These are phyloP conservation scores for Metschnikowia baotianmanensis DNA, from an alignment of 805 yeast species.

Conservation along the genomic window DNA sequence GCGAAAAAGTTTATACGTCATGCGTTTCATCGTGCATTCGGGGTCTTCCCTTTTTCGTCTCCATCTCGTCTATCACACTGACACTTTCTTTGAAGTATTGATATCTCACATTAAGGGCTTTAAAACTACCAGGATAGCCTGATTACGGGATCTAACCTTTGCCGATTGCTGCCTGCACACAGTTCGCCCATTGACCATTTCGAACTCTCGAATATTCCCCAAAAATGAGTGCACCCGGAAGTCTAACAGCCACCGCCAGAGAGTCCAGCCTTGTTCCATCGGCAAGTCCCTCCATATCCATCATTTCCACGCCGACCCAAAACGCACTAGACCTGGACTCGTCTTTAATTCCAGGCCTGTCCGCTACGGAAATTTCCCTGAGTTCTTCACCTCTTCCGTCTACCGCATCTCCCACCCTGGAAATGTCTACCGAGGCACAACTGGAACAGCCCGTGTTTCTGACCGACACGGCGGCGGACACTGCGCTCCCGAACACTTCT, in stretches of 20 bases:
- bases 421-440: too few species aligned
- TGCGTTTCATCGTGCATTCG: neutral
- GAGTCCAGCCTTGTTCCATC: neutral
- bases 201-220: slow-evolving; percentile 2
- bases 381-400: neutral
- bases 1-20: neutral
- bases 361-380: neutral
- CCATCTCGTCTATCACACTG: too few species aligned
- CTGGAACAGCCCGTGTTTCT: slow-evolving; percentile 22
- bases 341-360: neutral
- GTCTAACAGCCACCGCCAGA: neutral
- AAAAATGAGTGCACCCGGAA: slow-evolving; percentile 4
- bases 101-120: too few species aligned
- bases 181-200: neutral
- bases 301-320: neutral
- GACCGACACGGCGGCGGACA: slow-evolving; percentile 13
- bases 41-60: too few species aligned
- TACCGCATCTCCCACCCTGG: neutral
- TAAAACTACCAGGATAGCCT: too few species aligned
- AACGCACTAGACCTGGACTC: neutral
- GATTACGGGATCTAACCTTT: neutral
- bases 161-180: slow-evolving; percentile 1
- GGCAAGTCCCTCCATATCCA: neutral
- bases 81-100: too few species aligned
- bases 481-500: neutral